phyloP scores from a whole-genome alignment of 2,329 filamentous ascomycete genomes.

The Alternaria sp. region DNA sequence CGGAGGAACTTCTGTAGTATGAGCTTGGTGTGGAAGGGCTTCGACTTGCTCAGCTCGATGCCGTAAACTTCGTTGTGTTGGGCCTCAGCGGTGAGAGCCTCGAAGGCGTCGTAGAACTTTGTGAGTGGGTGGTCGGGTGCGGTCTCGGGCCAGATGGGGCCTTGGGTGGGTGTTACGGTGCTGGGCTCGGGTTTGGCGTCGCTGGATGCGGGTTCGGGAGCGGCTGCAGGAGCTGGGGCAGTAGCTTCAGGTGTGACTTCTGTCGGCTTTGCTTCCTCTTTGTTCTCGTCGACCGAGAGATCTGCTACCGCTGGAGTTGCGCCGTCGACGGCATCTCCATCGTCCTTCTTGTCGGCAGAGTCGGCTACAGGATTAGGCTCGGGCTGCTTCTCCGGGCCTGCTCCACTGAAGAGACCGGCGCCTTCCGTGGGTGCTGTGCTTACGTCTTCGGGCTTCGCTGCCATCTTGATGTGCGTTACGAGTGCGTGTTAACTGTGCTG shows the following conservation, averaged over 20 bases:
- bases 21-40: constrained; percentile 77
- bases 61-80: constrained; percentile 86
- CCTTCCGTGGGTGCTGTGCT: constrained; percentile 20
- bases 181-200: constrained; percentile 2
- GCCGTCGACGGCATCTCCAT: constrained; percentile 20
- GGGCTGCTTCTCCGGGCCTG: constrained; percentile 22
- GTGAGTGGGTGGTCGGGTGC: constrained; percentile 53
- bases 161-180: constrained; percentile 11
- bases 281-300: constrained; percentile 24
- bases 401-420: constrained; percentile 10
- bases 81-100: constrained; percentile 62
- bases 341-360: constrained; percentile 21
- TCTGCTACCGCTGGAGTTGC: constrained; percentile 22
- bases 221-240: neutral
- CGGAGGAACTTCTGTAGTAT: constrained; percentile 93
- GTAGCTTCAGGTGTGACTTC: constrained; percentile 7
- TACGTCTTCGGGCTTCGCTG: constrained; percentile 23
- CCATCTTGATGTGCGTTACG: constrained; percentile 17
- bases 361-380: constrained; percentile 19
- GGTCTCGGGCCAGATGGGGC: constrained; percentile 47
- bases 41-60: constrained; percentile 63
- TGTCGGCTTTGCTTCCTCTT: constrained; percentile 15
- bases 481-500: neutral
- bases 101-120: constrained; percentile 65
- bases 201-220: constrained; percentile 5